phyloP scores from a whole-genome alignment of 1,139 yeast genomes.

The Candida gigantensis region DNA sequence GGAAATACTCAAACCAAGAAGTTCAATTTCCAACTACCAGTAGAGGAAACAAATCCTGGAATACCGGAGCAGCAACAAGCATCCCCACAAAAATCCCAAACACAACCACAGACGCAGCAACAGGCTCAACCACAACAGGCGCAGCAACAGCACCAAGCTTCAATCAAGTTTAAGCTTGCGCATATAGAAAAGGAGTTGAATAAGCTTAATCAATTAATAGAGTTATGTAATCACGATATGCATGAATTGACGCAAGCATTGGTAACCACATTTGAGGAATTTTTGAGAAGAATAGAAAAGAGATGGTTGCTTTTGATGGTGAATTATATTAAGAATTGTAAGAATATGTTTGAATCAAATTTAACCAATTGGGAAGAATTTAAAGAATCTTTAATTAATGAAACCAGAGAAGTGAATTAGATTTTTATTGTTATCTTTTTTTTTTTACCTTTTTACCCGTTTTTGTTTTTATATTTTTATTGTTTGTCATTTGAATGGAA shows the following conservation, averaged over 20 bases:
- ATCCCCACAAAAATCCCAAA: too few relatives aligned
- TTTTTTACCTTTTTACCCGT: conserved; percentile 1
- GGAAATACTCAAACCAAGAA: conserved; percentile 29
- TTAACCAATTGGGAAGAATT: conserved; percentile 42
- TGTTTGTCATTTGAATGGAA: conserved; percentile 2
- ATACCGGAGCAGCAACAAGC: too few relatives aligned
- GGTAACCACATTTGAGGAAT: conserved; percentile 31
- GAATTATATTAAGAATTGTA: conserved; percentile 40
- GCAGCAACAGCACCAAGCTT: conserved; percentile 9
- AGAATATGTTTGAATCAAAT: conserved; percentile 38
- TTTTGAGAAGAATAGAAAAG: conserved; percentile 35
- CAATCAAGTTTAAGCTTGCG: conserved; percentile 30
- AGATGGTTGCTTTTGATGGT: conserved; percentile 45
- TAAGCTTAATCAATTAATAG: conserved; percentile 45
- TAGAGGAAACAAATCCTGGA: conserved; percentile 4
- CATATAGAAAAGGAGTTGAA: conserved; percentile 44
- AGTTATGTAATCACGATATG: conserved; percentile 40
- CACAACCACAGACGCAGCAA: conserved; percentile 4
- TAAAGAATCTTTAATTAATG: conserved; percentile 20
- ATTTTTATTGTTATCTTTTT: conserved; percentile 1
- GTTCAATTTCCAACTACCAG: conserved; percentile 16
- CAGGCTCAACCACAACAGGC: conserved; percentile 6
- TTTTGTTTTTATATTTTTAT: background rate
- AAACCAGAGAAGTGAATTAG: conserved; percentile 13
- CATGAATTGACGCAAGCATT: conserved; percentile 34